These are phyloP conservation scores for Trametes sanguinea DNA, from an alignment of 768 basidiomycete species.

Conservation along the genomic window DNA sequence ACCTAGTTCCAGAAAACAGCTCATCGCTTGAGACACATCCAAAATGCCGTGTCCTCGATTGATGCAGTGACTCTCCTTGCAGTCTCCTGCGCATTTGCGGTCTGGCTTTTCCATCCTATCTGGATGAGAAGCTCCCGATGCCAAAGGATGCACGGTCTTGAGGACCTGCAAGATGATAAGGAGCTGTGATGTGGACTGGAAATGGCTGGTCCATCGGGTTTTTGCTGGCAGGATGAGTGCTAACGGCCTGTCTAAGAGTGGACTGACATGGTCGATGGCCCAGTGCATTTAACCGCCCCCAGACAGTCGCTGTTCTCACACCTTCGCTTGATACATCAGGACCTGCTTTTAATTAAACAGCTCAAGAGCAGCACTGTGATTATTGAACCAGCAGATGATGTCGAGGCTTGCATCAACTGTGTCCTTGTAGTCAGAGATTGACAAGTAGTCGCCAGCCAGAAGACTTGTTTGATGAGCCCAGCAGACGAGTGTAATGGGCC, in stretches of 20 bases:
- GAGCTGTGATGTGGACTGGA: constrained; percentile 5
- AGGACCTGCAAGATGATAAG: background rate
- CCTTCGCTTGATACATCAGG: background rate
- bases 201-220: constrained; percentile 23
- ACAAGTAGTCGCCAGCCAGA: constrained; percentile 29
- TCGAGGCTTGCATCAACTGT: constrained; percentile 14
- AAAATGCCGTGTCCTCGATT: background rate
- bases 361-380: constrained; percentile 28
- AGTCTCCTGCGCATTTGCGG: constrained; percentile 13
- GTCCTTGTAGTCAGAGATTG: background rate
- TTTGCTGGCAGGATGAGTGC: background rate
- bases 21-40: background rate
- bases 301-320: no score
- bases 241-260: background rate
- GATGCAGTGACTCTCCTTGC: background rate
- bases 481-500: constrained; percentile 17
- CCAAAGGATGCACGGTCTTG: background rate
- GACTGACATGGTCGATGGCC: no score
- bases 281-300: no score
- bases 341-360: constrained; percentile 22
- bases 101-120: background rate
- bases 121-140: background rate
- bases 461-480: constrained; percentile 32
- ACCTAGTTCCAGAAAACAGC: background rate
- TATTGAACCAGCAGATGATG: constrained; percentile 34